phyloP scores from a whole-genome alignment of 257 asterid genomes.

The Marsdenia floribunda region DNA sequence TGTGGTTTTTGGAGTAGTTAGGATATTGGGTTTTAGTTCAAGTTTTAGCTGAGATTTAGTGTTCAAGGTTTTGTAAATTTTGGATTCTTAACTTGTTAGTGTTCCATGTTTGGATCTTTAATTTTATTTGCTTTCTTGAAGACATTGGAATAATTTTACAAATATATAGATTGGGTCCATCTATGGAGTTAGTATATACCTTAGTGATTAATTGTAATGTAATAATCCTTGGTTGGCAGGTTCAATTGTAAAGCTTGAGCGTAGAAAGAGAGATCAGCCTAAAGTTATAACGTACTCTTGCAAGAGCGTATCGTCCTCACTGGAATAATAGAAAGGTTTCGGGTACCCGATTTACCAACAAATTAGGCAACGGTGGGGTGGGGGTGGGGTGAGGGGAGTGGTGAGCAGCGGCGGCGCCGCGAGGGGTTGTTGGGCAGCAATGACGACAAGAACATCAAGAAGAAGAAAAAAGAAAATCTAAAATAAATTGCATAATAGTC shows the following conservation, averaged over 20 bases:
- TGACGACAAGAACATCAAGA: no score
- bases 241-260: conserved; percentile 43
- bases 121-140: neutral
- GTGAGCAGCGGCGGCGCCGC: no score
- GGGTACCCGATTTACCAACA: conserved; percentile 46
- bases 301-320: conserved; percentile 49
- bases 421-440: no score
- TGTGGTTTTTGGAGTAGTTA: neutral
- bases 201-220: neutral
- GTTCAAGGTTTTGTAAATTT: neutral
- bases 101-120: neutral
- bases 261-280: conserved; percentile 34
- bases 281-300: conserved; percentile 26
- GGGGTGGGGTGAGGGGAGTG: no score
- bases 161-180: no score
- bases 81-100: neutral
- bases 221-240: conserved; percentile 31
- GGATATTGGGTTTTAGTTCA: neutral
- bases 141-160: neutral
- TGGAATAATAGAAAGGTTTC: conserved; percentile 66
- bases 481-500: no score
- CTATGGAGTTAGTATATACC: no score
- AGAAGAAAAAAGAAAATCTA: no score
- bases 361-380: no score
- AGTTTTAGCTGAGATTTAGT: neutral